Percentiles rank a stretch among this genome's conserved stretches.
phyloP scores from a whole-genome alignment of 1,139 yeast genomes.

The Geotrichum histeridarum region DNA sequence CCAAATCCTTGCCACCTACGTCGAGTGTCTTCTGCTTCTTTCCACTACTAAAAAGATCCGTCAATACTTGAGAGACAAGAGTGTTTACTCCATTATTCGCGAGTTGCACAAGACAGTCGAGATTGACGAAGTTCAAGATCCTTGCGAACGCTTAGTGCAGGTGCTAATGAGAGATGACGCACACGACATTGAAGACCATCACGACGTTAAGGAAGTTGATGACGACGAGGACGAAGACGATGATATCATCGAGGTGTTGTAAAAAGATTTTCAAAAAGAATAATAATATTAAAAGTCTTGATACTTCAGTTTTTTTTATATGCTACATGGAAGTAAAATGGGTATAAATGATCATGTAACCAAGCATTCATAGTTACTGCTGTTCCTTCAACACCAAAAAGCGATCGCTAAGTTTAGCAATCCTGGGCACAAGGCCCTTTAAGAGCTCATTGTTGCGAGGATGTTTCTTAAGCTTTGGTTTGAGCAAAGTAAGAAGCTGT shows the following conservation, averaged over 20 bases:
- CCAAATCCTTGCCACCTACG: slow-evolving; percentile 61
- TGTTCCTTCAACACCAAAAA: slow-evolving; percentile 46
- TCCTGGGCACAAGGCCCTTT: slow-evolving; percentile 61
- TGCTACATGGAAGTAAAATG: no score
- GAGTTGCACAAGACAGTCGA: slow-evolving; percentile 71
- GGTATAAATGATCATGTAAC: no score
- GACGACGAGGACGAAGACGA: slow-evolving; percentile 39
- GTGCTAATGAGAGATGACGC: slow-evolving; percentile 90
- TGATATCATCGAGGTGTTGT: slow-evolving; percentile 27
- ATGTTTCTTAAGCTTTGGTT: slow-evolving; percentile 60
- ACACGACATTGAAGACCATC: slow-evolving; percentile 47
- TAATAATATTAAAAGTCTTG: not conserved
- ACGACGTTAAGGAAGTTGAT: slow-evolving; percentile 46
- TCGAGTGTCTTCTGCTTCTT: slow-evolving; percentile 67
- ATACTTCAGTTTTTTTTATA: no score
- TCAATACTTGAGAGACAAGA: slow-evolving; percentile 66
- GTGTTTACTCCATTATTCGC: slow-evolving; percentile 78
- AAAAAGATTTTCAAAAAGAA: not conserved
- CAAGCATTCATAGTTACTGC: not conserved
- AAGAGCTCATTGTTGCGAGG: slow-evolving; percentile 66
- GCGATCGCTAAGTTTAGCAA: slow-evolving; percentile 64
- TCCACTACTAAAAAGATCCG: slow-evolving; percentile 71
- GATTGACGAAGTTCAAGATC: slow-evolving; percentile 60
- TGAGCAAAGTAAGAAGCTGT: slow-evolving; percentile 57
- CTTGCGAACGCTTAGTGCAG: slow-evolving; percentile 53